Conservation (phyloP, 208 protist genomes). For the Strigomonas galati region DNA sequence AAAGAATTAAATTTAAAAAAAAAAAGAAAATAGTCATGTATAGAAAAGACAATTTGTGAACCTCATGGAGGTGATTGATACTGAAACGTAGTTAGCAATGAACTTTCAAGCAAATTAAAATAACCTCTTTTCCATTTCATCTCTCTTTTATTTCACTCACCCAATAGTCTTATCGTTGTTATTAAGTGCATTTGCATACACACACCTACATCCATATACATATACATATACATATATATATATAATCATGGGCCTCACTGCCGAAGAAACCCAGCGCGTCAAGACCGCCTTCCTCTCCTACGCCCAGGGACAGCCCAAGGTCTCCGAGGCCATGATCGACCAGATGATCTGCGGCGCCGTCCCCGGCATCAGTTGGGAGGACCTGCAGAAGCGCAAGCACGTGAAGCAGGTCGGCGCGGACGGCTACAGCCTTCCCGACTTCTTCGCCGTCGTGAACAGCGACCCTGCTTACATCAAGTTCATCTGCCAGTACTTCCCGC, state of each 20-base stretch:
- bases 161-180: constrained; percentile 1
- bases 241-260: constrained; percentile 28
- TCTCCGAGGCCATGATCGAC: constrained; percentile 84
- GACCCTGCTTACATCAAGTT: constrained; percentile 74
- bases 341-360: constrained; percentile 88
- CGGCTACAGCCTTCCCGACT: constrained; percentile 69
- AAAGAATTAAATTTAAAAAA: no score
- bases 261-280: constrained; percentile 76
- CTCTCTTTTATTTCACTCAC: neutral
- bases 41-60: no score
- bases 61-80: no score
- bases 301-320: constrained; percentile 71
- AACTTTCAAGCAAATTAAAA: no score
- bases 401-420: constrained; percentile 47
- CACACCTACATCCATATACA: neutral
- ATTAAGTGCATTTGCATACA: neutral
- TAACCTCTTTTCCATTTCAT: neutral
- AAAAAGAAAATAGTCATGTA: no score
- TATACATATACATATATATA: neutral
- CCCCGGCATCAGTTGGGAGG: constrained; percentile 74
- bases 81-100: no score
- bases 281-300: constrained; percentile 89
- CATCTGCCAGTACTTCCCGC: constrained; percentile 73
- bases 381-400: constrained; percentile 71
- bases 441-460: constrained; percentile 76